Evolutionary conservation across 768 basidiomycete species (phyloP).

Genomic region (Rhodotorula paludigena): DNA sequence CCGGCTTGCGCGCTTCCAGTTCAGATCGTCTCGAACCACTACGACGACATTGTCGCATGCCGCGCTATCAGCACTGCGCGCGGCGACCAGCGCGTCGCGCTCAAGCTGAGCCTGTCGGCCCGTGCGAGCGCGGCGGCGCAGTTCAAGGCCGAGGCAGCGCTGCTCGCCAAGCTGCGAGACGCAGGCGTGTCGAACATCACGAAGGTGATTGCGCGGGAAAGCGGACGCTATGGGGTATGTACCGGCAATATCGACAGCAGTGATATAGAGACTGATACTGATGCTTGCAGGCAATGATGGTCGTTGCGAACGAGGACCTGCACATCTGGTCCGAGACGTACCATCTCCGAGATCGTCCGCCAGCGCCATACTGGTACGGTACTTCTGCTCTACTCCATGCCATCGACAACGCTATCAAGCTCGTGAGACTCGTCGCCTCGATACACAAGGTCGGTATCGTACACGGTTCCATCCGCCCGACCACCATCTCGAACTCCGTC

Average conservation of each 20-base stretch:
- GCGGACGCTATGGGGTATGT: slow-evolving; percentile 25
- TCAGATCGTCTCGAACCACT: slow-evolving; percentile 21
- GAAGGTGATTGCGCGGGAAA: slow-evolving; percentile 24
- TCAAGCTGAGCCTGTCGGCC: slow-evolving; percentile 31
- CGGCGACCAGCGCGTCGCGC: slow-evolving; percentile 17
- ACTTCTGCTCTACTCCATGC: background rate
- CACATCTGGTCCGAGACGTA: slow-evolving; percentile 16
- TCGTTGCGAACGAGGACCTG: slow-evolving; percentile 21
- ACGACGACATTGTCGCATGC: slow-evolving; percentile 37
- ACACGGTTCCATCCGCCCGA: slow-evolving; percentile 35
- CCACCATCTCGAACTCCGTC: slow-evolving; percentile 20
- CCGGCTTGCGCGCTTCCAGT: background rate
- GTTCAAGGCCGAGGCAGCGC: slow-evolving; percentile 26
- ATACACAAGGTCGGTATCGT: slow-evolving; percentile 30
- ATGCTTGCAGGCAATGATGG: slow-evolving; percentile 16
- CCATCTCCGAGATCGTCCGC: background rate
- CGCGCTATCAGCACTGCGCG: slow-evolving; percentile 20
- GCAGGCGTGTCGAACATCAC: slow-evolving; percentile 22
- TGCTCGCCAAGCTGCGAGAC: slow-evolving; percentile 12
- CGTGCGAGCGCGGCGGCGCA: slow-evolving; percentile 22
- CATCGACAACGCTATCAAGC: slow-evolving; percentile 21
- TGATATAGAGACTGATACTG: background rate
- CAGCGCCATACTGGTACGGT: slow-evolving; percentile 20
- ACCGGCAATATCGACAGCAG: no score
- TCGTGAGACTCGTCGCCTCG: slow-evolving; percentile 24